These are phyloP conservation scores for Akanthomyces dipterigenus DNA, from an alignment of 2,329 filamentous ascomycete genomes.

Conservation along the genomic window DNA sequence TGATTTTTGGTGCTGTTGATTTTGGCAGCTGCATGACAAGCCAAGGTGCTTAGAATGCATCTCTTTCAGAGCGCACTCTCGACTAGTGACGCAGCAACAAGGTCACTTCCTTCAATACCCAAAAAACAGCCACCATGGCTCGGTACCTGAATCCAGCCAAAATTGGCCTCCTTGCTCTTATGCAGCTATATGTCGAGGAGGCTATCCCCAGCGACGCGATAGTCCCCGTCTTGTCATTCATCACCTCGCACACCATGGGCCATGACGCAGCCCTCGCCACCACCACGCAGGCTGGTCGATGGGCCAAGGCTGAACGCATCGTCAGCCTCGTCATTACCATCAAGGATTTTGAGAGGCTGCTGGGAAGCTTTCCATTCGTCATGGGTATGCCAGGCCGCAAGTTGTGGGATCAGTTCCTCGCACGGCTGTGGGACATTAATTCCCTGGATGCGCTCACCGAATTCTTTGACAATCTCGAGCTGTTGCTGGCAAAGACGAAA, in stretches of 20 bases:
- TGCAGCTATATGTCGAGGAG: slow-evolving; percentile 73
- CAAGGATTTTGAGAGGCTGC: slow-evolving; percentile 53
- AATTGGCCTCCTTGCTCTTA: slow-evolving; percentile 71
- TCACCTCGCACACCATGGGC: slow-evolving; percentile 63
- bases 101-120: not conserved
- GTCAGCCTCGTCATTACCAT: slow-evolving; percentile 49
- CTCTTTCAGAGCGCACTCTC: not conserved
- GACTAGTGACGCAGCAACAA: not conserved
- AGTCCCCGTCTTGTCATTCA: slow-evolving; percentile 70
- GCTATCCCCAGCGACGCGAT: slow-evolving; percentile 62
- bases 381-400: slow-evolving; percentile 63
- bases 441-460: slow-evolving; percentile 73
- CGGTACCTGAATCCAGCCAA: slow-evolving; percentile 86
- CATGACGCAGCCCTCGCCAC: slow-evolving; percentile 22
- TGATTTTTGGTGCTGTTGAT: too few relatives aligned
- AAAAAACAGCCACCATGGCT: slow-evolving; percentile 49
- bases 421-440: slow-evolving; percentile 75
- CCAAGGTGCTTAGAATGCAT: not conserved
- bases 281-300: slow-evolving; percentile 28
- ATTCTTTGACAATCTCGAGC: slow-evolving; percentile 59
- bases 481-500: slow-evolving; percentile 54
- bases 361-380: slow-evolving; percentile 44
- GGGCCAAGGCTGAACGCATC: slow-evolving; percentile 42
- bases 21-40: not conserved
- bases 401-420: slow-evolving; percentile 83